phyloP scores from a whole-genome alignment of 179 eudicot species.

The Heliamphora pulchella region DNA sequence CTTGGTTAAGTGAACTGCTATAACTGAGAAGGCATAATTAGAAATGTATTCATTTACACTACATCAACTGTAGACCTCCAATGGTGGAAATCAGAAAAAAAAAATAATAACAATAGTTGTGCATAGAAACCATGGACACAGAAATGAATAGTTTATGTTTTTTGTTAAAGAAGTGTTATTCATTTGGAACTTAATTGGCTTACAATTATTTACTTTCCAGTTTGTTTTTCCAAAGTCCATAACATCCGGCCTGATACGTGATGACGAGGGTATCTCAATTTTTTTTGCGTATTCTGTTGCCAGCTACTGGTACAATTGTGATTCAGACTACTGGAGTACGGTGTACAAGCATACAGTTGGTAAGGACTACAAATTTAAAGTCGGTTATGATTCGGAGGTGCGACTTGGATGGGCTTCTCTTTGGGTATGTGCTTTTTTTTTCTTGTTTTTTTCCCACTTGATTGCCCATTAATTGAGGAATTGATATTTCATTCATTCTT shows the following conservation, averaged over 20 bases:
- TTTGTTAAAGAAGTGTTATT: background rate
- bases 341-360: slow-evolving; percentile 85
- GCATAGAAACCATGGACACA: too few species aligned
- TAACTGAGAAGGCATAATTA: too few species aligned
- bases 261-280: background rate
- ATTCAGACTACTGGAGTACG: slow-evolving; percentile 76
- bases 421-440: slow-evolving; percentile 47
- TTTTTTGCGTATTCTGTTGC: slow-evolving; percentile 10
- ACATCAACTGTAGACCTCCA: background rate
- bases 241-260: background rate
- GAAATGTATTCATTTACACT: background rate
- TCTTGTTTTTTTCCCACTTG: slow-evolving; percentile 10
- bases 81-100: background rate
- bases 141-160: too few species aligned
- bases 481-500: background rate
- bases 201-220: too few species aligned
- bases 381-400: slow-evolving; percentile 84
- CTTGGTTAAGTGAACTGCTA: background rate
- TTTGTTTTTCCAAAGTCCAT: background rate
- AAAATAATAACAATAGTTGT: too few species aligned
- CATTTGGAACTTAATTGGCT: background rate
- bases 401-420: slow-evolving; percentile 96
- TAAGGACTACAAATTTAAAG: slow-evolving; percentile 87
- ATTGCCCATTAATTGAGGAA: background rate
- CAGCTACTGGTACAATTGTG: slow-evolving; percentile 87